Evolutionary conservation across 164 flowering plant species (phyloP).

Genomic region (Stephania japonica): DNA sequence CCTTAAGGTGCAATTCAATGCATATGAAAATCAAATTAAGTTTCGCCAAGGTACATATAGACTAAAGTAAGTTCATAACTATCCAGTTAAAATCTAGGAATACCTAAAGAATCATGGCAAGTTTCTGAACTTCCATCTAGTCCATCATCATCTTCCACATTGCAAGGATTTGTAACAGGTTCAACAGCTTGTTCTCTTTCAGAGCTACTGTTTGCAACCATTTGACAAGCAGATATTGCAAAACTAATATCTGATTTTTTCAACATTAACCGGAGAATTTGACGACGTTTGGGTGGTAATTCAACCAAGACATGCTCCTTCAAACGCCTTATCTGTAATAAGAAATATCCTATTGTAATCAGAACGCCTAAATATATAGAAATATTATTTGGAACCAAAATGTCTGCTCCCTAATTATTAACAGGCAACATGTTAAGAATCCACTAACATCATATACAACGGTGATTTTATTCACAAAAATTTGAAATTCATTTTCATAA

Average conservation of each 20-base stretch:
- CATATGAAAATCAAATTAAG: background rate
- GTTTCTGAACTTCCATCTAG: slow-evolving; percentile 19
- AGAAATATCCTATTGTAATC: background rate
- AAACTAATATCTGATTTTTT: slow-evolving; percentile 52
- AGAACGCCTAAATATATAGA: background rate
- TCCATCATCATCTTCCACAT: slow-evolving; percentile 23
- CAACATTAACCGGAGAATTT: slow-evolving; percentile 58
- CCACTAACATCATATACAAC: background rate
- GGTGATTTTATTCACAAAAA: background rate
- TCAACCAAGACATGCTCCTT: slow-evolving; percentile 79
- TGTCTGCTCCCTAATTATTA: background rate
- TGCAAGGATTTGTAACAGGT: slow-evolving; percentile 15
- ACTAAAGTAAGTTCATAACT: slow-evolving; percentile 1
- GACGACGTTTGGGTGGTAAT: slow-evolving; percentile 88
- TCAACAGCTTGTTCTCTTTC: slow-evolving; percentile 7
- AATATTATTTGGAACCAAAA: background rate
- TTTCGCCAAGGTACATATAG: background rate
- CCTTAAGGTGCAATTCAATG: too few relatives aligned
- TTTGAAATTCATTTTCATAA: background rate
- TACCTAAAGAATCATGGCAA: slow-evolving; percentile 37
- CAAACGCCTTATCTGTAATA: slow-evolving; percentile 72
- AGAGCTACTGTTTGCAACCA: background rate
- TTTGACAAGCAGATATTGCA: slow-evolving; percentile 38
- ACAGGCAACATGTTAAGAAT: background rate
- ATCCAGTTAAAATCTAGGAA: background rate